Evolutionary conservation across 345 rosid species (phyloP).

Genomic region (Bruguiera gymnorhiza): DNA sequence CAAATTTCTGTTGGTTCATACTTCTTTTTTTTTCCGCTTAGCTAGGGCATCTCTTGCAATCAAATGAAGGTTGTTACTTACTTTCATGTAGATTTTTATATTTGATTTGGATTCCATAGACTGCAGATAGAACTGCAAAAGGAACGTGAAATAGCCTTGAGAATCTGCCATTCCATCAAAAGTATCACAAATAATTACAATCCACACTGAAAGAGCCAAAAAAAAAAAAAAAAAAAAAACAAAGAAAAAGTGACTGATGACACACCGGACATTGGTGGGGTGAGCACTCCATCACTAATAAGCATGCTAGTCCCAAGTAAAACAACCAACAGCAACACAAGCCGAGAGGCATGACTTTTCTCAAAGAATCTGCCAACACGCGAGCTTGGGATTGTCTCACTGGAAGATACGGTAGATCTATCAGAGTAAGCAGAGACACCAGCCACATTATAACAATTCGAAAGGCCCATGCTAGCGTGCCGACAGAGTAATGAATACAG

Average conservation of each 20-base stretch:
- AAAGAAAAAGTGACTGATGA: background rate
- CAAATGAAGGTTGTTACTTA: conserved; percentile 14
- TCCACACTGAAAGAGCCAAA: background rate
- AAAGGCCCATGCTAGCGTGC: conserved; percentile 27
- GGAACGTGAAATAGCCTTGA: background rate
- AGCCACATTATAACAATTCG: conserved; percentile 7
- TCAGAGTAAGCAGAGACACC: conserved; percentile 20
- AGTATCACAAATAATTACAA: background rate
- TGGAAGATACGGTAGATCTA: conserved; percentile 11
- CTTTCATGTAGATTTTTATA: conserved; percentile 26
- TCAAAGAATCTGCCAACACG: conserved; percentile 28
- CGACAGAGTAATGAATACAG: conserved; percentile 41
- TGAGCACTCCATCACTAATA: conserved; percentile 41
- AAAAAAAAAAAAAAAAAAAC: background rate
- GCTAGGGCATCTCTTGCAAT: background rate
- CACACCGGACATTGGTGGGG: conserved; percentile 44
- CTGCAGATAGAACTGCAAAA: conserved; percentile 36
- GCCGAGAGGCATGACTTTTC: conserved; percentile 24
- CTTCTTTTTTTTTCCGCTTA: background rate
- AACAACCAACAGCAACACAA: conserved; percentile 32
- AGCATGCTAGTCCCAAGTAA: conserved; percentile 41
- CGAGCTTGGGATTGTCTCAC: conserved; percentile 27
- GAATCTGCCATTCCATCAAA: background rate
- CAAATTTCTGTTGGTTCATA: background rate
- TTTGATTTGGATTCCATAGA: conserved; percentile 36